Evolutionary conservation across 2,329 filamentous ascomycete species (phyloP).

Genomic region (Aspergillus sp.): DNA sequence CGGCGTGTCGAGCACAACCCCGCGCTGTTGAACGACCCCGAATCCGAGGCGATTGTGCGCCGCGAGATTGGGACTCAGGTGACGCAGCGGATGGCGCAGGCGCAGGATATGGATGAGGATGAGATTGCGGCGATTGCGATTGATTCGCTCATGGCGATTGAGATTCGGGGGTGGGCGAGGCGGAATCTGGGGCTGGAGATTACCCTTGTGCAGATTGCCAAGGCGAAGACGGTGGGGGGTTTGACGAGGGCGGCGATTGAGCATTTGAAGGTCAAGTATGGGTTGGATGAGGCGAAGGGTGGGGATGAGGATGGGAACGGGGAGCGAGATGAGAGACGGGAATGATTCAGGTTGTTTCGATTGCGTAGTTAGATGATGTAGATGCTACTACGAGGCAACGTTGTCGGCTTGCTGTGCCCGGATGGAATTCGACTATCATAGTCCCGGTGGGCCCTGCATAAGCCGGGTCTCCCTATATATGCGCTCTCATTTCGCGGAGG

Average conservation of each 20-base stretch:
- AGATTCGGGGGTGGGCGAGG: constrained; percentile 19
- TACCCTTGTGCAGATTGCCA: constrained; percentile 17
- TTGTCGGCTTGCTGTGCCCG: too few species aligned
- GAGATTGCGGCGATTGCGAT: constrained; percentile 14
- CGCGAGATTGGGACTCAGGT: constrained; percentile 13
- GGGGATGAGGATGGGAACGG: background rate
- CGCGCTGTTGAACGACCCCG: constrained; percentile 11
- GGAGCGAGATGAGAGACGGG: background rate
- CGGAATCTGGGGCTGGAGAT: constrained; percentile 20
- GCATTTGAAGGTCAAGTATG: background rate
- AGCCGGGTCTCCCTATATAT: too few species aligned
- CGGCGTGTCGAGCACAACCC: background rate
- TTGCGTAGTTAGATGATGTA: too few species aligned
- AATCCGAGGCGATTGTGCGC: constrained; percentile 4
- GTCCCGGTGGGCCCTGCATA: too few species aligned
- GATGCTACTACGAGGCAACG: too few species aligned
- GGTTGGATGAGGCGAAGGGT: constrained; percentile 1
- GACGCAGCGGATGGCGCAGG: constrained; percentile 10
- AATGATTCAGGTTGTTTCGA: too few species aligned
- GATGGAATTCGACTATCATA: too few species aligned
- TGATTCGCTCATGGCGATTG: constrained; percentile 23
- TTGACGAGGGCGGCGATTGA: constrained; percentile 1
- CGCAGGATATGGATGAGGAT: constrained; percentile 11
- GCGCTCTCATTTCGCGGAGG: too few species aligned
- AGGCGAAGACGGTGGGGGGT: constrained; percentile 19